These are phyloP conservation scores for Tilletia walkeri DNA, from an alignment of 1,284 basidiomycete genomes.

Conservation along the genomic window DNA sequence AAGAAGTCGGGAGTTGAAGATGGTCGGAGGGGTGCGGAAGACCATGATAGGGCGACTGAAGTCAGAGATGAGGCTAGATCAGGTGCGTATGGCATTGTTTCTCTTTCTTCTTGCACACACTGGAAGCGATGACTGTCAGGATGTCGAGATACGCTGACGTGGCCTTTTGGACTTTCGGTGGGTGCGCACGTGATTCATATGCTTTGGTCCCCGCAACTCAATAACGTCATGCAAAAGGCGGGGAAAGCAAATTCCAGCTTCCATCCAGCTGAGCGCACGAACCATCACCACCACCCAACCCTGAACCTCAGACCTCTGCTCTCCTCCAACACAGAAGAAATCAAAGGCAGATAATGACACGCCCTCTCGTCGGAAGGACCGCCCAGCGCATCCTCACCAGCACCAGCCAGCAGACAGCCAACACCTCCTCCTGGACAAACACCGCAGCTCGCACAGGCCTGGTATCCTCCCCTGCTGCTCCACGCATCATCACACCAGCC, in stretches of 20 bases:
- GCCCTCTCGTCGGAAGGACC: not conserved
- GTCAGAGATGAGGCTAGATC: not conserved
- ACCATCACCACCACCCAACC: too few species aligned
- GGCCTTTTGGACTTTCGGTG: too few species aligned
- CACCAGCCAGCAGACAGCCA: not conserved
- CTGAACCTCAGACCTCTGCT: too few species aligned
- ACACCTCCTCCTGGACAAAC: not conserved
- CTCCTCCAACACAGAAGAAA: too few species aligned
- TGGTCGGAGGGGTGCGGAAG: conserved; percentile 3
- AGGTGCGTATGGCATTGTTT: not conserved
- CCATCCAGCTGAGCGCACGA: too few species aligned
- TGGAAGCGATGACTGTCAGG: too few species aligned
- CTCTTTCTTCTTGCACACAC: too few species aligned
- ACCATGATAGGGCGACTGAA: not conserved
- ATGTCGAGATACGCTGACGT: too few species aligned
- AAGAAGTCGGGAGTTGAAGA: conserved; percentile 4
- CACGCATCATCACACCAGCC: not conserved
- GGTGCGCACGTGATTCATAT: too few species aligned
- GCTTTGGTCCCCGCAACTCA: too few species aligned
- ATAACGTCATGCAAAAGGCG: too few species aligned
- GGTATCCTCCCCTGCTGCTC: not conserved
- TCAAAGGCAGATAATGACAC: not conserved
- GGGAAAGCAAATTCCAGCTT: too few species aligned
- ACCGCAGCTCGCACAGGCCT: conserved; percentile 14
- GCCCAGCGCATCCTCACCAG: not conserved